Evolutionary conservation across 305 asterid species (phyloP), one percentile per base, ranked within the genome.

Genomic region (Petunia hybrid): DNA sequence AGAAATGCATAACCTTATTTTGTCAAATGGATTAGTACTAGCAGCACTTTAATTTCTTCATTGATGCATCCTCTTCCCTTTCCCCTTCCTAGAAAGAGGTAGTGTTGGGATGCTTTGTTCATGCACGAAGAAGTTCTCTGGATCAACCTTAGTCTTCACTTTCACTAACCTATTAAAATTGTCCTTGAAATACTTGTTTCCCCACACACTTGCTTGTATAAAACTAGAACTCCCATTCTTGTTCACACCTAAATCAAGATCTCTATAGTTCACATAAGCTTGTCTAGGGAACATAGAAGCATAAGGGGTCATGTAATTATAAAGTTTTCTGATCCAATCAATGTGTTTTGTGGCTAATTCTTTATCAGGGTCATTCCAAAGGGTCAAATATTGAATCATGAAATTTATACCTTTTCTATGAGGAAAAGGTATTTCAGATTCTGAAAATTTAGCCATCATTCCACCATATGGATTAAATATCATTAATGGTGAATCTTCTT

Each of bases 61-160:
- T 65, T 84, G 84, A 64, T 84, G 81, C 84, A 82, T 74, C 35
- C 80, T 84, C 81, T 83, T 83, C 53, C 63, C 89, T 35, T 42
- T 59, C 12, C 71, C 10, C 83, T 78, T 89, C 85, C 83, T 78
- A 1, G 93, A 80, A 31, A 45, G 41, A 8, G 65, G 45, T 31
- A 91, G 85, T 53, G 91, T 83, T 5, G 96, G 96, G 3, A 91
- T 90, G 70, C 96, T 91, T 83, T 91, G 96, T 83, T 91, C 96
- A 75, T 89, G 90, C 42, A 87, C 82, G 87, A 92, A 92, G 85
- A 89, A 89, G 82, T 92, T 80, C n/a, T 85, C 90, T 14, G 94
- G 97, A 83, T 92, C 98, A 57, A 89, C 89, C 80, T 82, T 89
- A 2, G 88, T 87, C 85, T 93, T 93, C 80, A 92, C 91, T 12